Evolutionary conservation across 352 stramenopile genomes (phyloP), one percentile per base, ranked within the genome.

Genomic region (Nothophytophthora sp.): DNA sequence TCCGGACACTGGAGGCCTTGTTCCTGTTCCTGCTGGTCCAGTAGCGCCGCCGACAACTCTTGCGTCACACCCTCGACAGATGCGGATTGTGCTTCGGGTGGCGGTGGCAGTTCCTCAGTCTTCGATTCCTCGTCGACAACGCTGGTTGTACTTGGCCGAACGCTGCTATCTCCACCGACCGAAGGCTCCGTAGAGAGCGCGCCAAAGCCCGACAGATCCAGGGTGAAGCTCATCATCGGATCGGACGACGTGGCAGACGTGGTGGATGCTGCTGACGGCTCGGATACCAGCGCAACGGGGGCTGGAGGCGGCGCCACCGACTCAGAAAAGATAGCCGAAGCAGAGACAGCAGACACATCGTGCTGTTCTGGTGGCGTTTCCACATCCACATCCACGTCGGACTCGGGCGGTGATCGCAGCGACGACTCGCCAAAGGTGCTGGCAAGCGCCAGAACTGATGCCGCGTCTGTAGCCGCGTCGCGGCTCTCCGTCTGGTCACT

Each of bases 341-440:
- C 19, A 41, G 49, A 56, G 35, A 3, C 24, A 43, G 34, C 25
- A 4, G 28, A 40, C 6, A 12, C 22, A 15, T 72, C 59, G 41
- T 63, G 50, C 27, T 25, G 25, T 33, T 63, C 36, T 22, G 72
- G 57, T 41, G 63, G 63, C n/a, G 55, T 57, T 37, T 70, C 46
- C 7, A 67, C 61, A 34, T 76, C 57, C n/a, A 75, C 63, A 29
- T 92, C 74, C 1, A 52, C 62, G 46, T 86, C 75, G 28, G 63
- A 76, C 44, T 77, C 76, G 25, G 74, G 63, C 20, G 83, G 86
- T 22, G 86, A 94, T 1, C 79, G 73, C 32, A 96, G 57, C 2
- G 83, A 93, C 8, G 77, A 92, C 54, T 93, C 81, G 11, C 80
- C 82, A 34, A 96, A 69, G 18, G 83, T 91, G 44, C 86, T 96